Conservation (phyloP, 352 stramenopile species). For the Globisporangium canariense region DNA sequence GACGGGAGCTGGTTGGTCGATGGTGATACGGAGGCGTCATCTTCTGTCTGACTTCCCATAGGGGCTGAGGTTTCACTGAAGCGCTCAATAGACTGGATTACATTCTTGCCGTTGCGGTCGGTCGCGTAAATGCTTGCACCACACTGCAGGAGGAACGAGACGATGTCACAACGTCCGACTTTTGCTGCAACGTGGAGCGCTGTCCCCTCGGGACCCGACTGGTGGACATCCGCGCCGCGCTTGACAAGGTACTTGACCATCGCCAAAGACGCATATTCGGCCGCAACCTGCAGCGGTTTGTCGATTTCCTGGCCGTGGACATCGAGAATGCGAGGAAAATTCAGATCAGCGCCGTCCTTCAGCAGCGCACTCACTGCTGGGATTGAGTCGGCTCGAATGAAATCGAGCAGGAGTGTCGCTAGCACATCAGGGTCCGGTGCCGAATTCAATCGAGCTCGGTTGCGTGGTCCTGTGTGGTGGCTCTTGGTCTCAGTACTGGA, state of each 20-base stretch:
- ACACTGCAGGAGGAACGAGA: constrained; percentile 75
- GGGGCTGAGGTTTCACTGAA: neutral
- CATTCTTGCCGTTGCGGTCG: constrained; percentile 48
- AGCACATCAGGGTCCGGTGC: constrained; percentile 60
- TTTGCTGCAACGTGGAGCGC: constrained; percentile 64
- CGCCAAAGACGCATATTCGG: constrained; percentile 49
- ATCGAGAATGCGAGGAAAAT: constrained; percentile 49
- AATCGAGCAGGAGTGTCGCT: constrained; percentile 62
- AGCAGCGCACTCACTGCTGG: constrained; percentile 65
- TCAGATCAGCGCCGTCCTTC: constrained; percentile 75
- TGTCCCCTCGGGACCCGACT: constrained; percentile 45
- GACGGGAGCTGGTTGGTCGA: constrained; percentile 17
- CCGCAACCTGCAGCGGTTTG: constrained; percentile 63
- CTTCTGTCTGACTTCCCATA: neutral
- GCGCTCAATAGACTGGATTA: constrained; percentile 39
- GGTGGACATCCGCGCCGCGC: constrained; percentile 65
- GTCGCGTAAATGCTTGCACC: constrained; percentile 52
- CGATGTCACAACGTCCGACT: constrained; percentile 63
- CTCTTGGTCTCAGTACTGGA: neutral
- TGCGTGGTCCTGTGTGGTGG: constrained; percentile 8
- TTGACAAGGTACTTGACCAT: constrained; percentile 83
- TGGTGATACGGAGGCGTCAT: neutral
- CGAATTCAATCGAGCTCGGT: constrained; percentile 44
- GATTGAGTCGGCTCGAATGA: constrained; percentile 68
- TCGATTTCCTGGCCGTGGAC: constrained; percentile 50